Base-by-base conservation (phyloP, 306 rosid species). In the Dalbergia oliveri region DNA sequence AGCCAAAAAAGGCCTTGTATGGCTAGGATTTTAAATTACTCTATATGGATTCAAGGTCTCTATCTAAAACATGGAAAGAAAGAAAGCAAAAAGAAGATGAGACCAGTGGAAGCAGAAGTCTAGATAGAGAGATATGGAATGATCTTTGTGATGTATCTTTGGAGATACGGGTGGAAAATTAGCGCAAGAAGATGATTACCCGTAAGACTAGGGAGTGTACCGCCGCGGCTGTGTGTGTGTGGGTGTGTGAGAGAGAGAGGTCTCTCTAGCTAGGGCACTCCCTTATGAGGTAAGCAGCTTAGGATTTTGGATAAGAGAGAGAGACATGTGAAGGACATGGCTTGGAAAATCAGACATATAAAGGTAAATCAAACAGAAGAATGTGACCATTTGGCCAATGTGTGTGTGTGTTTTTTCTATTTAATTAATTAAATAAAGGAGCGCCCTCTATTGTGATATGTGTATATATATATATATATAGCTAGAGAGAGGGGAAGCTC, bases 131-230 rank as follows among this genome's bases (percentile, higher is more conserved):
- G 80, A 82, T 54, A 56, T 34, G 84, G 83, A 84, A 84, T 91
- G 92, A 89, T 87, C 84, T 86, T 41, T 88, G 94, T 90, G 95
- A 94, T 90, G 92, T 94, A 84, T 87, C 65, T 80, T 59, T 86
- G 77, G 94, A 90, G 93, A 94, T 90, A 82, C 86, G 90, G 95
- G 86, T 80, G 69, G 98, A 89, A 92, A 94, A 89, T 88, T 85
- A 89, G 90, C 76, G 81, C 69, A 74, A 70, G 82, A 85, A 16
- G 88, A 94, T 91, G 89, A 94, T 94, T 92, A 92, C 97, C 94
- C 92, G 84, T 76, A 90, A 92, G 98, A 92, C 93, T 90, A 92
- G 90, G 91, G 57, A 67, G 84, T 71, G 89, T 84, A 86, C 88
- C 91, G 45, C 82, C 73, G 90, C 85, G 92, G 91, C 92, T 90